These are phyloP conservation scores for Melastoma malabathricum DNA, from an alignment of 345 rosid genomes.

Conservation along the genomic window DNA sequence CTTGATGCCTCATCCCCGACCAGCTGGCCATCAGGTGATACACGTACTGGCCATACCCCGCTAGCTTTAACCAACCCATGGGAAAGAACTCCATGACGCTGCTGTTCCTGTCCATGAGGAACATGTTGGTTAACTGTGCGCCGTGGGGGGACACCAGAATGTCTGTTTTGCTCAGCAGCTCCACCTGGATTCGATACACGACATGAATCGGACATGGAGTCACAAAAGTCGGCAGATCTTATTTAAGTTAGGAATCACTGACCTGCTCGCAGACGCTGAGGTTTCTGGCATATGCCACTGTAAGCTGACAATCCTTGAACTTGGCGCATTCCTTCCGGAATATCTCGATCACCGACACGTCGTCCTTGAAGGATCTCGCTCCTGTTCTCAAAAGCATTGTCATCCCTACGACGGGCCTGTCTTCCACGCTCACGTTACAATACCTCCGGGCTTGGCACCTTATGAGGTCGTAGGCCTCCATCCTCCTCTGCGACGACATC, in stretches of 20 bases:
- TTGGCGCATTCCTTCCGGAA: slow-evolving; percentile 39
- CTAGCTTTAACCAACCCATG: slow-evolving; percentile 54
- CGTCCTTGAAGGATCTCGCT: slow-evolving; percentile 54
- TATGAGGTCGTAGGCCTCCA: slow-evolving; percentile 41
- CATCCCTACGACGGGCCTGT: neutral
- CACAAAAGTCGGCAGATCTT: neutral
- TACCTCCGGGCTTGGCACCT: slow-evolving; percentile 42
- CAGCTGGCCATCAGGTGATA: slow-evolving; percentile 50
- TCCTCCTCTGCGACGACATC: slow-evolving; percentile 50
- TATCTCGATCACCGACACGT: slow-evolving; percentile 26
- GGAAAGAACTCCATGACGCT: slow-evolving; percentile 66
- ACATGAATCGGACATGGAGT: neutral
- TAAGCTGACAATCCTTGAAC: slow-evolving; percentile 36
- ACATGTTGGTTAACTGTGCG: slow-evolving; percentile 58
- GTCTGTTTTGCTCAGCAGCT: slow-evolving; percentile 45
- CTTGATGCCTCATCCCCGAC: slow-evolving; percentile 63
- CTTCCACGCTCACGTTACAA: slow-evolving; percentile 22
- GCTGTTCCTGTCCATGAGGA: slow-evolving; percentile 53
- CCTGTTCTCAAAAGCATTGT: slow-evolving; percentile 54
- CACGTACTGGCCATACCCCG: slow-evolving; percentile 61
- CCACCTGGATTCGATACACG: slow-evolving; percentile 22
- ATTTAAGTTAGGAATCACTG: neutral
- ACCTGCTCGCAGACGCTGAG: slow-evolving; percentile 67
- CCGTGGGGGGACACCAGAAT: slow-evolving; percentile 54
- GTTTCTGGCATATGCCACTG: slow-evolving; percentile 46